Evolutionary conservation across 2,329 filamentous ascomycete genomes (phyloP).

Genomic region (Lecanicillium sp.): DNA sequence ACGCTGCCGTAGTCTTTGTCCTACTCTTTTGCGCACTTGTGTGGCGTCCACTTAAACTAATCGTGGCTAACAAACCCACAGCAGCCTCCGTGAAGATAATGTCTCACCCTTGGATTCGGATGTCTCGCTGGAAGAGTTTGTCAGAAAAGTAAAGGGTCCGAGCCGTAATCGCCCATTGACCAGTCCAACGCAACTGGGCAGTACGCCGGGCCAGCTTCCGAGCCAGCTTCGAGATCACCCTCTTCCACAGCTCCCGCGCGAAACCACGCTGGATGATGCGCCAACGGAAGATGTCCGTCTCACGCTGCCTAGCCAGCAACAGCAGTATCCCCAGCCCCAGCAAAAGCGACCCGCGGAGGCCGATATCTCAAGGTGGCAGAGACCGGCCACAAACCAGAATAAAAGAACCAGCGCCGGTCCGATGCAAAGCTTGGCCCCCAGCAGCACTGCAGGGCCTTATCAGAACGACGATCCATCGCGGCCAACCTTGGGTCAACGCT

Average conservation of each 20-base stretch:
- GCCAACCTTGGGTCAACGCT: constrained; percentile 24
- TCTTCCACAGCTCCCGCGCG: background rate
- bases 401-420: no score
- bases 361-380: no score
- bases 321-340: no score
- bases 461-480: constrained; percentile 15
- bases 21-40: background rate
- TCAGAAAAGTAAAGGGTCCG: constrained; percentile 5
- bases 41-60: constrained; percentile 1
- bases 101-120: constrained; percentile 47
- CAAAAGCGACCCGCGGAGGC: no score
- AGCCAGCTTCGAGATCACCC: background rate
- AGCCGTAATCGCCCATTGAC: background rate
- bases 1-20: constrained; percentile 10
- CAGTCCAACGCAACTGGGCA: no score
- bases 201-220: constrained; percentile 3
- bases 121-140: constrained; percentile 2
- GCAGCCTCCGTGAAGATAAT: constrained; percentile 22
- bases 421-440: no score
- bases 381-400: no score
- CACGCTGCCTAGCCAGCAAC: no score
- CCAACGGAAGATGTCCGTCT: no score
- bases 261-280: no score
- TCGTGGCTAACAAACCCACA: constrained; percentile 2
- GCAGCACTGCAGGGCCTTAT: no score